Percentiles rank a stretch among this genome's conserved stretches.
Conservation (phyloP, 2,329 filamentous ascomycete species). For the Zopfia rhizophila region DNA sequence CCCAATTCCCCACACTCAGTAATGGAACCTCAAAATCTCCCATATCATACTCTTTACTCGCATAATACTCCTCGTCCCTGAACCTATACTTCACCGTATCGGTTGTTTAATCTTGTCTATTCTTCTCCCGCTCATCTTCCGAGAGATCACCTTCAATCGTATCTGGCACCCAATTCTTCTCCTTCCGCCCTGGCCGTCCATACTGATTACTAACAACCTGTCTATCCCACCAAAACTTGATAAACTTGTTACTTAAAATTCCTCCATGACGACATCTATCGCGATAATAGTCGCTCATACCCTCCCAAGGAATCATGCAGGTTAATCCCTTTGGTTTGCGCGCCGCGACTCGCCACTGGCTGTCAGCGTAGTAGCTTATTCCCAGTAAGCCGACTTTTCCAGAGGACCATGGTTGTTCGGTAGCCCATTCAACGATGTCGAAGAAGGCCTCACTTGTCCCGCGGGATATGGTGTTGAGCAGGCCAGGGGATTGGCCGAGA, state of each 20-base stretch:
- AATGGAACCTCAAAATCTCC: constrained; percentile 74
- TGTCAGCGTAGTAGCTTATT: constrained; percentile 64
- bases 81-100: constrained; percentile 62
- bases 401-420: constrained; percentile 61
- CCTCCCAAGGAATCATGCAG: constrained; percentile 66
- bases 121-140: constrained; percentile 62
- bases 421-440: constrained; percentile 64
- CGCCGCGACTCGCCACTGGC: constrained; percentile 66
- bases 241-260: constrained; percentile 49
- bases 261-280: constrained; percentile 55
- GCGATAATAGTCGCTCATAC: constrained; percentile 66
- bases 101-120: constrained; percentile 54
- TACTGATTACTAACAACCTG: constrained; percentile 77
- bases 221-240: constrained; percentile 72
- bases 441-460: constrained; percentile 64
- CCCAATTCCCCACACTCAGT: constrained; percentile 76
- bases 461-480: constrained; percentile 64
- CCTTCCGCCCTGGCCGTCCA: constrained; percentile 63
- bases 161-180: constrained; percentile 64
- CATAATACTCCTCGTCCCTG: constrained; percentile 72
- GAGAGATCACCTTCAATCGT: constrained; percentile 69
- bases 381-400: constrained; percentile 63
- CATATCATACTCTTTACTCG: constrained; percentile 72
- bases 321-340: constrained; percentile 62
- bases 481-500: constrained; percentile 62